phyloP scores from a whole-genome alignment of 106 monocot genomes.

The Platanthera guangdongensis region DNA sequence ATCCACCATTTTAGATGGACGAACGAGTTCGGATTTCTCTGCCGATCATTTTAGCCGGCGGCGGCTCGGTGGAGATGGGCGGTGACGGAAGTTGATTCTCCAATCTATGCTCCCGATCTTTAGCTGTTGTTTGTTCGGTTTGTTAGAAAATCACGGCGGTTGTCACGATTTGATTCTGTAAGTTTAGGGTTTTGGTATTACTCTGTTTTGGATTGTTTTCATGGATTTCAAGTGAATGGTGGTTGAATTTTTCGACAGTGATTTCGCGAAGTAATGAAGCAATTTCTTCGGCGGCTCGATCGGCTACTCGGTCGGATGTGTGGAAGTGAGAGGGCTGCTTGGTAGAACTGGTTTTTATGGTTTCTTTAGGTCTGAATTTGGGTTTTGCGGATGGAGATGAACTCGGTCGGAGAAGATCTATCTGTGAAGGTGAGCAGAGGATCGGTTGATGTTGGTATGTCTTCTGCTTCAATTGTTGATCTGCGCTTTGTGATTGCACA shows the following conservation, averaged over 20 bases:
- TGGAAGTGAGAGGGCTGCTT: constrained; percentile 26
- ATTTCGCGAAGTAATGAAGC: constrained; percentile 24
- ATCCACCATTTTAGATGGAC: neutral
- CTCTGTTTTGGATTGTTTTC: neutral
- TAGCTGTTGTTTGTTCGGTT: neutral
- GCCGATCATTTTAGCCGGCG: too few species aligned
- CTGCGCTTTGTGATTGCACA: constrained; percentile 4
- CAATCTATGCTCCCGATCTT: too few species aligned
- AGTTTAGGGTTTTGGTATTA: neutral
- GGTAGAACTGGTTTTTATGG: constrained; percentile 1
- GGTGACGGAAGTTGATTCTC: too few species aligned
- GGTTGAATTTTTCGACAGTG: neutral
- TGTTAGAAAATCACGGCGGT: neutral
- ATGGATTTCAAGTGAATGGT: too few species aligned
- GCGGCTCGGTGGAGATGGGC: neutral
- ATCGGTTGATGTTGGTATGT: neutral
- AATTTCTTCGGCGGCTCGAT: constrained; percentile 19
- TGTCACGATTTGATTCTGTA: neutral
- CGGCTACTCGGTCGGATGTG: constrained; percentile 25
- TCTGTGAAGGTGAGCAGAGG: constrained; percentile 33
- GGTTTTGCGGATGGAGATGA: constrained; percentile 31
- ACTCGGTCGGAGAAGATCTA: constrained; percentile 54
- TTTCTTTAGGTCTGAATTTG: neutral
- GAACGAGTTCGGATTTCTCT: too few species aligned
- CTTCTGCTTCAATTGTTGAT: neutral